Conservation (phyloP, 192 early-diverging fungal genomes). For the Coemansia sp. region DNA sequence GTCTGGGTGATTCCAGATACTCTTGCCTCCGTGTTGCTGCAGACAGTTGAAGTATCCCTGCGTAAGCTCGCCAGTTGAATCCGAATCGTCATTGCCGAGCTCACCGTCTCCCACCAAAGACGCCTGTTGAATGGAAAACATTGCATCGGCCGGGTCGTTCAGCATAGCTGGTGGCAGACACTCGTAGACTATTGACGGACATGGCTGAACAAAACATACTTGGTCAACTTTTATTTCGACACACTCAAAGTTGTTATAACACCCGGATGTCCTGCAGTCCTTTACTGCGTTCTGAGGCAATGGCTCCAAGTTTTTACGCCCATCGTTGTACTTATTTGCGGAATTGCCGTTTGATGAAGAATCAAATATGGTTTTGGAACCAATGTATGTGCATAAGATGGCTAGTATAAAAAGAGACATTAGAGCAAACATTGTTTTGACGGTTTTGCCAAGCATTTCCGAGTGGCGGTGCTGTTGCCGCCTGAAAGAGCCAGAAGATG, state of each 20-base stretch:
- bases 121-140: slow-evolving; percentile 15
- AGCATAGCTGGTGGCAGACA: slow-evolving; percentile 32
- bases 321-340: not conserved
- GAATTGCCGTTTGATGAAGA: not conserved
- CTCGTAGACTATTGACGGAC: slow-evolving; percentile 27
- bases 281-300: not conserved
- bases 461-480: not conserved
- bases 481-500: not conserved
- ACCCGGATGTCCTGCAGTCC: slow-evolving; percentile 46
- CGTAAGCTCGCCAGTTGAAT: slow-evolving; percentile 13
- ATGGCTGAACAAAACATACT: slow-evolving; percentile 37
- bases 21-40: slow-evolving; percentile 28
- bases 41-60: slow-evolving; percentile 37
- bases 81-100: slow-evolving; percentile 1
- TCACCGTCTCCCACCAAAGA: slow-evolving; percentile 6
- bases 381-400: slow-evolving; percentile 11
- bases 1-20: slow-evolving; percentile 25
- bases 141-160: slow-evolving; percentile 21
- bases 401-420: slow-evolving; percentile 6
- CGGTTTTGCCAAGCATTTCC: not conserved
- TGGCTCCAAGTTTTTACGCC: not conserved
- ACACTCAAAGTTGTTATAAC: slow-evolving; percentile 26
- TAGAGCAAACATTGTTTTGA: slow-evolving; percentile 7
- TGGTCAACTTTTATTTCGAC: slow-evolving; percentile 19
- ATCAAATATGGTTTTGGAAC: slow-evolving; percentile 16